Evolutionary conservation across 2,329 filamentous ascomycete species (phyloP).

Genomic region (Fusarium brevicatenulatum): DNA sequence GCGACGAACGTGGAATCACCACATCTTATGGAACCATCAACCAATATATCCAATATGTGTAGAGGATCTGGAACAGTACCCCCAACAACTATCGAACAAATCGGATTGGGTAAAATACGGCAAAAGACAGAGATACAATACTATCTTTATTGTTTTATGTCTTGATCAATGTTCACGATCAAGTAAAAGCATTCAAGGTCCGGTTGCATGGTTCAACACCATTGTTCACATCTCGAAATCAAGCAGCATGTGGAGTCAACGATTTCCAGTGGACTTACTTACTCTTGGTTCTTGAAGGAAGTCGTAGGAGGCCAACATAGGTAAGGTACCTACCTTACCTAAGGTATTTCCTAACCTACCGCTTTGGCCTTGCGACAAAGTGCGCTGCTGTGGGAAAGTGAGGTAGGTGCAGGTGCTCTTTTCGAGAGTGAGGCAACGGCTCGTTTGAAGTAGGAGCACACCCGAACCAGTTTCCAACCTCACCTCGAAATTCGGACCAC

Average conservation of each 20-base stretch:
- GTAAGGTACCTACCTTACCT: too few species aligned
- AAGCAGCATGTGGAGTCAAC: background rate
- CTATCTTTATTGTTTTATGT: background rate
- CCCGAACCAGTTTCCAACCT: background rate
- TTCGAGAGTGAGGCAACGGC: background rate
- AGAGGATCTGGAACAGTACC: background rate
- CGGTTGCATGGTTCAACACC: background rate
- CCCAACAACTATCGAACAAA: background rate
- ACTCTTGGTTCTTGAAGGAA: background rate
- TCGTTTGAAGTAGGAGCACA: slow-evolving; percentile 15
- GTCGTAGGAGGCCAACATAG: background rate
- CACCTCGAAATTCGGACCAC: background rate
- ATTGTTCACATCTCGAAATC: background rate
- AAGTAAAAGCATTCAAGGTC: background rate
- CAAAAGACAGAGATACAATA: background rate
- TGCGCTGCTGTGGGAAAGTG: background rate
- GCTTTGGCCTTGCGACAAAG: background rate
- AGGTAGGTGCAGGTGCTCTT: background rate
- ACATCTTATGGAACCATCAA: background rate
- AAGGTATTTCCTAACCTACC: too few species aligned
- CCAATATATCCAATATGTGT: background rate
- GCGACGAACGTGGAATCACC: background rate
- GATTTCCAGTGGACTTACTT: background rate
- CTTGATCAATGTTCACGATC: background rate
- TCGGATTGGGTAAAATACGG: background rate